Percentiles rank a stretch among this genome's conserved stretches.
Conservation (phyloP, 2,329 filamentous ascomycete species). For the Periconia sp. region DNA sequence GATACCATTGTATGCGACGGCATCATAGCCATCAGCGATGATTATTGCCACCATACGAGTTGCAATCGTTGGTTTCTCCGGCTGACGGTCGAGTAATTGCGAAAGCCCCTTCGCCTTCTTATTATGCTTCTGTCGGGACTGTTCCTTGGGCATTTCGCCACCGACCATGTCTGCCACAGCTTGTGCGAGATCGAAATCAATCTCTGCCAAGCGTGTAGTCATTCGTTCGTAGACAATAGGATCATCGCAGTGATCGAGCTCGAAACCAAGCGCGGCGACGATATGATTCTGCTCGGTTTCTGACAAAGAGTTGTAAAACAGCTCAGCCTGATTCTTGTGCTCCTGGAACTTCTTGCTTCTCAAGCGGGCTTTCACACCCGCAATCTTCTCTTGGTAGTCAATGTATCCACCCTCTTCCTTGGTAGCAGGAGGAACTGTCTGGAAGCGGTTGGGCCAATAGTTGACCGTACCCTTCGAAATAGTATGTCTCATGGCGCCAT, state of each 20-base stretch:
- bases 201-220: constrained; percentile 71
- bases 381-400: constrained; percentile 69
- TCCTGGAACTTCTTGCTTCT: constrained; percentile 78
- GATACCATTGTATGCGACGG: constrained; percentile 68
- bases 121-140: constrained; percentile 66
- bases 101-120: constrained; percentile 71
- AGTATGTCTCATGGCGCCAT: constrained; percentile 74
- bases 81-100: constrained; percentile 71
- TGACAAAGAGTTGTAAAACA: constrained; percentile 82
- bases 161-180: constrained; percentile 74
- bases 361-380: constrained; percentile 73
- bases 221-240: constrained; percentile 76
- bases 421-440: constrained; percentile 67
- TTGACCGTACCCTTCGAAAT: constrained; percentile 77
- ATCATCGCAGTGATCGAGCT: constrained; percentile 83
- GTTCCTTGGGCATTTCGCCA: constrained; percentile 62
- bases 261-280: constrained; percentile 67
- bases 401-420: constrained; percentile 69
- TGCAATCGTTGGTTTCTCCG: constrained; percentile 69
- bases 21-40: constrained; percentile 78
- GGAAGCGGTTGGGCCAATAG: constrained; percentile 79
- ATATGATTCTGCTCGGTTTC: constrained; percentile 70
- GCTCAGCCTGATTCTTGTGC: constrained; percentile 77
- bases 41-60: constrained; percentile 76
- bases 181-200: constrained; percentile 73